A percentile compares a stretch with the other conserved stretches of the same genome.
These are phyloP conservation scores for Moricandia arvensis DNA, from an alignment of 345 rosid species.

Conservation along the genomic window DNA sequence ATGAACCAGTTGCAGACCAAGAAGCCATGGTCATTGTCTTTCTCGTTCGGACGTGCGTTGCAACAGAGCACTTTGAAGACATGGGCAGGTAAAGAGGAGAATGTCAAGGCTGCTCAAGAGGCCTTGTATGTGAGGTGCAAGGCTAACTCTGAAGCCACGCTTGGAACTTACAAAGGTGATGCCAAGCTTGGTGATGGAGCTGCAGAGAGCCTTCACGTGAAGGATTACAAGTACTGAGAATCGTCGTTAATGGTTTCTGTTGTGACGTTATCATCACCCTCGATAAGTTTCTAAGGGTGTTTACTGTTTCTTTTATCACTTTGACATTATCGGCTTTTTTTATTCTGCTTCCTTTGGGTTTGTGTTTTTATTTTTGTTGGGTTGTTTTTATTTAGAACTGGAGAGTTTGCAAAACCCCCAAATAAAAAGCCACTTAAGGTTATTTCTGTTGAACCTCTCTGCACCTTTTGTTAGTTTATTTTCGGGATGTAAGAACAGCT, in stretches of 20 bases:
- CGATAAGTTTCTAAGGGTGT: not conserved
- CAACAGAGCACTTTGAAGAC: not conserved
- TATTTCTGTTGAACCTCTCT: constrained; percentile 5
- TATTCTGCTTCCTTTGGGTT: not conserved
- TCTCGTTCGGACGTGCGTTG: not conserved
- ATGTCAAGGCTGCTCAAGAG: not conserved
- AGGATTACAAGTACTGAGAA: not conserved
- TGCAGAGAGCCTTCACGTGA: not conserved
- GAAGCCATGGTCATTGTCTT: not conserved
- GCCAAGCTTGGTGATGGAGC: constrained; percentile 1
- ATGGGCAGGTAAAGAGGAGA: not conserved
- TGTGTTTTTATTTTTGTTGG: constrained; percentile 27
- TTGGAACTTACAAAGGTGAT: not conserved
- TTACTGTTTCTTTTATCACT: not conserved
- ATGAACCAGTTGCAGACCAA: not conserved
- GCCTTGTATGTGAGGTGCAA: not conserved
- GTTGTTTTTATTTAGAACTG: constrained; percentile 5
- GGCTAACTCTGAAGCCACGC: not conserved
- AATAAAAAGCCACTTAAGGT: constrained; percentile 27
- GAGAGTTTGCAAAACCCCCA: constrained; percentile 5
- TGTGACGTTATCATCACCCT: not conserved
- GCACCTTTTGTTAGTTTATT: not conserved
- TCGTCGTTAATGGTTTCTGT: not conserved
- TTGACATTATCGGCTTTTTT: not conserved
- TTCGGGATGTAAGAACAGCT: not conserved